A percentile compares a stretch with the other conserved stretches of the same genome.
Evolutionary conservation across 345 rosid species (phyloP).

Genomic region (Microthlaspi erraticum): DNA sequence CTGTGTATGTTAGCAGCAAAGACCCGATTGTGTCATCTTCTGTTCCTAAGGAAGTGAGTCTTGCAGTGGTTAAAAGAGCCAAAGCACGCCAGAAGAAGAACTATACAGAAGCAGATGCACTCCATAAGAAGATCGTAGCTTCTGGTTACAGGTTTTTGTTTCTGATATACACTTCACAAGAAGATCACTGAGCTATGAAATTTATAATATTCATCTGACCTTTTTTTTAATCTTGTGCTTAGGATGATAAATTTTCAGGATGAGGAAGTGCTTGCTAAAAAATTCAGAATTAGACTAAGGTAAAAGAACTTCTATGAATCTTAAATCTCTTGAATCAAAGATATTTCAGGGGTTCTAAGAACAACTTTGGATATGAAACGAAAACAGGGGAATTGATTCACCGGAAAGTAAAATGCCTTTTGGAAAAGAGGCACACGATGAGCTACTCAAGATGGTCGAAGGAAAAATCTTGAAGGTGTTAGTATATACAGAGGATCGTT

Average conservation of each 20-base stretch:
- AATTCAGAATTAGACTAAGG: conserved; percentile 82
- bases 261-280: conserved; percentile 71
- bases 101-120: conserved; percentile 65
- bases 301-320: conserved; percentile 36
- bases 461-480: conserved; percentile 69
- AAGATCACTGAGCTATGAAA: background rate
- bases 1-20: conserved; percentile 66
- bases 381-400: conserved; percentile 84
- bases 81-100: conserved; percentile 67
- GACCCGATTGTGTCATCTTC: conserved; percentile 66
- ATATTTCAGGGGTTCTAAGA: conserved; percentile 11
- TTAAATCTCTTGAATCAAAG: background rate
- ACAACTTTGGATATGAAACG: conserved; percentile 10
- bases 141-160: conserved; percentile 73
- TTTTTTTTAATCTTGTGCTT: conserved; percentile 1
- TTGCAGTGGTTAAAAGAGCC: conserved; percentile 60
- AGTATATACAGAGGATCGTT: conserved; percentile 69
- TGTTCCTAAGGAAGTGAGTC: conserved; percentile 63
- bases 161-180: background rate
- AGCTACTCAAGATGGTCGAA: conserved; percentile 61
- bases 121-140: conserved; percentile 62
- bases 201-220: background rate
- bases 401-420: conserved; percentile 79
- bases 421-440: conserved; percentile 76
- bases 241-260: conserved; percentile 42